phyloP scores from a whole-genome alignment of 2,329 filamentous ascomycete genomes.

The Penicillium thymicola region DNA sequence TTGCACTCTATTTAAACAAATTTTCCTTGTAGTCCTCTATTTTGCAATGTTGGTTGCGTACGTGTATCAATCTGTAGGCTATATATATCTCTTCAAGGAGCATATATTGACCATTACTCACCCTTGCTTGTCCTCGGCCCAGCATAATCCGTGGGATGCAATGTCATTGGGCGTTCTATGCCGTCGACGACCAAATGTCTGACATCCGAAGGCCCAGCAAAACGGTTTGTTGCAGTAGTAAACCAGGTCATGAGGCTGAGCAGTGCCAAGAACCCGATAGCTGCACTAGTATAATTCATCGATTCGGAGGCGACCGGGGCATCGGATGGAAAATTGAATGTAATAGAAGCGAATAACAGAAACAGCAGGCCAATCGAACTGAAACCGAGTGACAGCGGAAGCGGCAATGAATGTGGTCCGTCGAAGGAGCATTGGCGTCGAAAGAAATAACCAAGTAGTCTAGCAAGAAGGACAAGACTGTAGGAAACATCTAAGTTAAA shows the following conservation, averaged over 20 bases:
- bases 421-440: not conserved
- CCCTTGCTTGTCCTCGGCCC: not conserved
- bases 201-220: constrained; percentile 7
- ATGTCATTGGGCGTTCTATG: not conserved
- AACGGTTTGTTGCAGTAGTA: constrained; percentile 3
- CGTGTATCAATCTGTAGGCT: not conserved
- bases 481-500: constrained; percentile 7
- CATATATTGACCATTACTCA: no score
- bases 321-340: constrained; percentile 11
- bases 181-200: not conserved
- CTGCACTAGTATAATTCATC: constrained; percentile 13
- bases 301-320: constrained; percentile 2
- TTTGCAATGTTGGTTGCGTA: not conserved
- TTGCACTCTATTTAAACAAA: not conserved
- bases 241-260: constrained; percentile 10
- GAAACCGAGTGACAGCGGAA: constrained; percentile 3
- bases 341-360: constrained; percentile 6
- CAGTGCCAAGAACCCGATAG: constrained; percentile 6
- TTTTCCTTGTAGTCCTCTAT: not conserved
- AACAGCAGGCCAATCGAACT: constrained; percentile 6
- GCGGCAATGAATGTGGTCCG: constrained; percentile 3
- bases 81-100: not conserved
- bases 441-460: constrained; percentile 11
- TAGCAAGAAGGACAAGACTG: constrained; percentile 5
- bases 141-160: not conserved